Conservation (phyloP, 208 protist genomes). For the Trichomonas gallinae region DNA sequence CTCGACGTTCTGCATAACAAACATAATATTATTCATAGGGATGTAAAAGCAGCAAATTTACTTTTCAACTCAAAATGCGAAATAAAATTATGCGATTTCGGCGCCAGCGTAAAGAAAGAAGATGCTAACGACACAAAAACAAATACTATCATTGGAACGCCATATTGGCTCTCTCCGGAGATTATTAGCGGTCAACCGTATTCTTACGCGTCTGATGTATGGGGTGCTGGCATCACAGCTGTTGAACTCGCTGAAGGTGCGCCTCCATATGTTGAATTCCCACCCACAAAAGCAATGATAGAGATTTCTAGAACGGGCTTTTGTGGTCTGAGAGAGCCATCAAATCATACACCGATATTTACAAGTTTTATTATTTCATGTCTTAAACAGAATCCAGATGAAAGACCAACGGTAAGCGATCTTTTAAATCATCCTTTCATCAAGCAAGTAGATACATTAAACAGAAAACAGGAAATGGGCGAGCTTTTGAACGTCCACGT, state of each 20-base stretch:
- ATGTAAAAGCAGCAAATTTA: slow-evolving; percentile 59
- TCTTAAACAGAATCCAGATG: not conserved
- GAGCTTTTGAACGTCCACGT: not conserved
- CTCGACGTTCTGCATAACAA: not conserved
- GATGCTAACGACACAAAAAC: not conserved
- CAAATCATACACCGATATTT: not conserved
- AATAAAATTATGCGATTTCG: slow-evolving; percentile 43
- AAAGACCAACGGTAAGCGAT: not conserved
- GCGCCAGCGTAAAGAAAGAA: not conserved
- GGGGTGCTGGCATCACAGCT: slow-evolving; percentile 36
- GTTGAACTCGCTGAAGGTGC: slow-evolving; percentile 32
- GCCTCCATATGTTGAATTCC: slow-evolving; percentile 29
- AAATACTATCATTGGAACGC: slow-evolving; percentile 23
- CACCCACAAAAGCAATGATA: slow-evolving; percentile 14
- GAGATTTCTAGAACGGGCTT: not conserved
- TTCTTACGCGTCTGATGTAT: slow-evolving; percentile 28
- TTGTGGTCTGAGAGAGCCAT: not conserved
- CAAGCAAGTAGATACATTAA: not conserved
- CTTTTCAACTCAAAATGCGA: slow-evolving; percentile 27
- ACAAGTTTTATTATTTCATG: not conserved
- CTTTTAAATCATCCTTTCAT: not conserved
- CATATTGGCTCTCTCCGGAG: slow-evolving; percentile 39
- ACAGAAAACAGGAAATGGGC: not conserved
- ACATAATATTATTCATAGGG: slow-evolving; percentile 59
- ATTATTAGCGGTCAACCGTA: slow-evolving; percentile 29